These are phyloP conservation scores for Vitis vinifera DNA, from an alignment of 164 flowering plant genomes.

Conservation along the genomic window ASM3070453v1 NC_081814.1:12149501-12150000, in stretches of 20 bases:
- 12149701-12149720: no score
- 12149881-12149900: constrained; percentile 74
- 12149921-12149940: constrained; percentile 59
- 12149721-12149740: background rate
- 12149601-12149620: no score
- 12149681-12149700: no score
- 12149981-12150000: constrained; percentile 72
- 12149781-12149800: constrained; percentile 84
- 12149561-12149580: no score
- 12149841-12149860: constrained; percentile 64
- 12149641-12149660: no score
- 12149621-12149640: no score
- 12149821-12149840: constrained; percentile 67
- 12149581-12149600: no score
- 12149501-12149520: no score
- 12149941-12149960: constrained; percentile 74
- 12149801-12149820: constrained; percentile 78
- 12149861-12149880: constrained; percentile 81
- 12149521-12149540: no score
- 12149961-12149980: constrained; percentile 64
- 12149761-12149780: constrained; percentile 79
- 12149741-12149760: constrained; percentile 11
- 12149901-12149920: constrained; percentile 63
- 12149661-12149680: background rate
- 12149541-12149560: background rate